A percentile compares a stretch with the other conserved stretches of the same genome.
Conservation (phyloP, 2,329 filamentous ascomycete genomes). For the Tolypocladium tropicale region DNA sequence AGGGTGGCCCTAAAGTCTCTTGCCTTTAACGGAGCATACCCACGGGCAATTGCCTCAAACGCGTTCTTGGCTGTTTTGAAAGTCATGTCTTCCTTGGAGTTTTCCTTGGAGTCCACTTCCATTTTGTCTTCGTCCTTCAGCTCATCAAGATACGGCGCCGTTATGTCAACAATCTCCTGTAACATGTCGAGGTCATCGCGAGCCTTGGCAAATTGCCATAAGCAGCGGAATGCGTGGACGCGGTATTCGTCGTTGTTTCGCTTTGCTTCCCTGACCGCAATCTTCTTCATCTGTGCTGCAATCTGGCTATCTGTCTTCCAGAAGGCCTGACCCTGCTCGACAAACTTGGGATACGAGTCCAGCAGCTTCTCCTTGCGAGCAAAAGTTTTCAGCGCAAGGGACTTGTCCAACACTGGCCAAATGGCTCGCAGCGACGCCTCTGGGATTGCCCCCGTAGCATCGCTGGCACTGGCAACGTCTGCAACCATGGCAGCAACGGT, state of each 20-base stretch:
- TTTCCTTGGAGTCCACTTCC: slow-evolving; percentile 52
- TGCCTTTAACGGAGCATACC: slow-evolving; percentile 34
- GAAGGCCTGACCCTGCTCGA: slow-evolving; percentile 50
- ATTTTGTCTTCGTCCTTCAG: slow-evolving; percentile 50
- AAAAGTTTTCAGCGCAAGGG: slow-evolving; percentile 83
- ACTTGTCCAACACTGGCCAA: slow-evolving; percentile 78
- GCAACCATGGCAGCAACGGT: slow-evolving; percentile 64
- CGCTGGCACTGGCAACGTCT: slow-evolving; percentile 51
- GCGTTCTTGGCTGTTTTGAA: slow-evolving; percentile 37
- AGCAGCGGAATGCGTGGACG: slow-evolving; percentile 58
- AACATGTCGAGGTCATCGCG: slow-evolving; percentile 62
- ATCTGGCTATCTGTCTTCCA: slow-evolving; percentile 43
- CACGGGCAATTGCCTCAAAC: slow-evolving; percentile 38
- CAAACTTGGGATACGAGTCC: slow-evolving; percentile 68
- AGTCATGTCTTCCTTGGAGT: slow-evolving; percentile 31
- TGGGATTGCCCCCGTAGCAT: slow-evolving; percentile 48
- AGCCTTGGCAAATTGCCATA: slow-evolving; percentile 63
- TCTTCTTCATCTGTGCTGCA: slow-evolving; percentile 63
- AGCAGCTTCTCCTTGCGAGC: slow-evolving; percentile 82
- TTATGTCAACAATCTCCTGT: slow-evolving; percentile 53
- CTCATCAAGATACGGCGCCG: slow-evolving; percentile 51
- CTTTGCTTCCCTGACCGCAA: slow-evolving; percentile 78
- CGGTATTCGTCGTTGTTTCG: slow-evolving; percentile 81
- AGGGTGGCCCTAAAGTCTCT: slow-evolving; percentile 26
- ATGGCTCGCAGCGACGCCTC: slow-evolving; percentile 50